phyloP scores from a whole-genome alignment of 371 early-diverging fungal genomes.

The Mortierella sp. region DNA sequence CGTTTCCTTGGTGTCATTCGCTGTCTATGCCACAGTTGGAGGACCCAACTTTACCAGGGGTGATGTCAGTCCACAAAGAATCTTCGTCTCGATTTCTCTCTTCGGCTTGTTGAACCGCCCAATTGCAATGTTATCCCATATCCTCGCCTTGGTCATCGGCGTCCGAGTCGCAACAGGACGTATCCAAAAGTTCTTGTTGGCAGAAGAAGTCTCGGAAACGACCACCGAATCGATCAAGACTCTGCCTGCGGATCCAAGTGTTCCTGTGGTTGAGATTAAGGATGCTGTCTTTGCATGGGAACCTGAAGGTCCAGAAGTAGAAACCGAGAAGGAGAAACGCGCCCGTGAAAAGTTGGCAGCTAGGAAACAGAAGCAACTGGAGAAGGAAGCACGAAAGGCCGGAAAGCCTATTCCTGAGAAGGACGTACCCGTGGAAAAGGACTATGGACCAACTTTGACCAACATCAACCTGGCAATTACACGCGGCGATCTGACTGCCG shows the following conservation, averaged over 20 bases:
- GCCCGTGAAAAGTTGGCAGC: constrained; percentile 21
- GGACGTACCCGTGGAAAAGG: constrained; percentile 26
- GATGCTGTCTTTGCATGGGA: constrained; percentile 50
- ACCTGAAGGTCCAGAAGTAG: constrained; percentile 29
- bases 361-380: constrained; percentile 37
- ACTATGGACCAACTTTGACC: constrained; percentile 32
- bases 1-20: constrained; percentile 37
- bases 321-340: constrained; percentile 37
- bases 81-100: constrained; percentile 47
- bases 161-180: constrained; percentile 54
- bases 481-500: constrained; percentile 49
- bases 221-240: constrained; percentile 12
- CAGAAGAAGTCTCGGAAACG: constrained; percentile 64
- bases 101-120: constrained; percentile 38
- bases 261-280: constrained; percentile 38
- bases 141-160: constrained; percentile 33
- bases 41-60: constrained; percentile 28
- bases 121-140: constrained; percentile 36
- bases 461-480: constrained; percentile 33
- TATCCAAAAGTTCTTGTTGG: constrained; percentile 69
- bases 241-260: constrained; percentile 32
- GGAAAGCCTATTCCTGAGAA: constrained; percentile 40
- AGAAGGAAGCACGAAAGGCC: constrained; percentile 37
- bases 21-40: constrained; percentile 41
- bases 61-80: constrained; percentile 28